Base-by-base conservation (phyloP, 225 moss, liverwort and hornwort species). In the Ulota crispa region DNA sequence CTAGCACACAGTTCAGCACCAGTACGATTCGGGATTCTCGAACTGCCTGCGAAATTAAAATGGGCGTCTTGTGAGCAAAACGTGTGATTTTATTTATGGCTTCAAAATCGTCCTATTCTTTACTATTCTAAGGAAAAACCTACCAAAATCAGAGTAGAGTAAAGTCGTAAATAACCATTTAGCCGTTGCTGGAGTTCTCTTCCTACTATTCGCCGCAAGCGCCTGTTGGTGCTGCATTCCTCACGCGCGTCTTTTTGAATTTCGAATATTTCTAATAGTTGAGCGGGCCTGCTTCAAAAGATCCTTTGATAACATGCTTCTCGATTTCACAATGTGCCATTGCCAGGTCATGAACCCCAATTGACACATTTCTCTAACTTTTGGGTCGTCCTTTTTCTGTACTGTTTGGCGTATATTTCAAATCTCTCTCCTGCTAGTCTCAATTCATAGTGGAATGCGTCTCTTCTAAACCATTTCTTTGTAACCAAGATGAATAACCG, bases 191-290 rank as follows among this genome's bases (percentile, higher is more conserved):
- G 43, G 56, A 65, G 20, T 41, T 68, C 30, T 67, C 39, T 30
- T 41, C 42, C 21, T 73, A 67, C 31, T 61, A 36, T 30, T 34
- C 10, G 57, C 23, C 26, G 65, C 65, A 24, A 20, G 6, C 18
- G 8, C 3, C 50, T 50, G 60, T 15, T 60, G 50, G 26, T 16
- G 37, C 37, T 50, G 60, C 76, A 76, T 82, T 76, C 36, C 39
- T 4, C 27, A 70, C 69, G 76, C 52, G 82, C 70, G 70, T 82
- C 60, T 61, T 68, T 68, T 64, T 2, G 32, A 78, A 18, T 39
- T 39, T 39, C 9, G 9, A 39, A 39, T 9, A 39, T 39, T 9
- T 64, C 6, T 26, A 78, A 18, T 54, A 64, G 57, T 70, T 26
- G 70, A 54, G 26, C 14, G n/a, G 23, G 14, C 5, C 0, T 24